Percentiles rank a stretch among this genome's conserved stretches.
Evolutionary conservation across 2,329 filamentous ascomycete species (phyloP).

Genomic region (Stachybotrys echinatus): DNA sequence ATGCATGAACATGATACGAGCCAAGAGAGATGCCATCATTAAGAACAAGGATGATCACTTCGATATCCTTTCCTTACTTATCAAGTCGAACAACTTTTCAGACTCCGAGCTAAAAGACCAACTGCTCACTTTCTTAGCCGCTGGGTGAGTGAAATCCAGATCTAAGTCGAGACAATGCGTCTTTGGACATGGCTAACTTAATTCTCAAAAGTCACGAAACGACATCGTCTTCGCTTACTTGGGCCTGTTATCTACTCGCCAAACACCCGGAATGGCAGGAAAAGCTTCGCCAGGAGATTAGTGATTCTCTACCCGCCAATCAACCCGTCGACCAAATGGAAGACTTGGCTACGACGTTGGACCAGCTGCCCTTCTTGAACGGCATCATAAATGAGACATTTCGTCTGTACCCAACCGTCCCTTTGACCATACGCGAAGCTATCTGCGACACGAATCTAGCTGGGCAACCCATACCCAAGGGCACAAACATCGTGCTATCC

Average conservation of each 20-base stretch:
- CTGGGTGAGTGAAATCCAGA: slow-evolving; percentile 33
- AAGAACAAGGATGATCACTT: slow-evolving; percentile 40
- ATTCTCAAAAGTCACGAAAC: slow-evolving; percentile 50
- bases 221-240: slow-evolving; percentile 58
- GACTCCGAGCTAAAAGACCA: slow-evolving; percentile 49
- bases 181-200: background rate
- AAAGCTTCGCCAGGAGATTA: slow-evolving; percentile 56
- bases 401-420: slow-evolving; percentile 62
- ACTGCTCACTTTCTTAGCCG: slow-evolving; percentile 50
- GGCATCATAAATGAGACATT: slow-evolving; percentile 65
- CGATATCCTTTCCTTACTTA: slow-evolving; percentile 59
- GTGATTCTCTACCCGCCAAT: slow-evolving; percentile 35
- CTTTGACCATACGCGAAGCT: slow-evolving; percentile 57
- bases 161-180: background rate
- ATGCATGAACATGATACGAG: slow-evolving; percentile 38
- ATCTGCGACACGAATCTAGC: slow-evolving; percentile 50
- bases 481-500: slow-evolving; percentile 56
- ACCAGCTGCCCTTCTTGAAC: slow-evolving; percentile 62
- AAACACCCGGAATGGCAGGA: slow-evolving; percentile 52
- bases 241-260: slow-evolving; percentile 56
- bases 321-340: background rate
- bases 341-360: slow-evolving; percentile 46
- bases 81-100: slow-evolving; percentile 46
- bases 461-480: slow-evolving; percentile 57
- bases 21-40: slow-evolving; percentile 41